These are phyloP conservation scores for Dissophora ornata DNA, from an alignment of 192 early-diverging fungal species.

Conservation along the genomic window DNA sequence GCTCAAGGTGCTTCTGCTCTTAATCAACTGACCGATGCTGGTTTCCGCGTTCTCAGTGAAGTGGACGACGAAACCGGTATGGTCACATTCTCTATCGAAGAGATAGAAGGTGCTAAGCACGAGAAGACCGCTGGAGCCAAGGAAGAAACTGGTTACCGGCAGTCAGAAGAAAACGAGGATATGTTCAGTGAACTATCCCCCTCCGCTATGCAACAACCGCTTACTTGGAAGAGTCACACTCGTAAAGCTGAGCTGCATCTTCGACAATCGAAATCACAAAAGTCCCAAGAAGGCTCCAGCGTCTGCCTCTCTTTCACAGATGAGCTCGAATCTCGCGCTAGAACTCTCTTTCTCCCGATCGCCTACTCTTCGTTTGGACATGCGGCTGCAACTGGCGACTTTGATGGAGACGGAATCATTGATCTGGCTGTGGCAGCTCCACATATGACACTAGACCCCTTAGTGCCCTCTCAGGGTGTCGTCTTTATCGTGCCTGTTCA, in stretches of 20 bases:
- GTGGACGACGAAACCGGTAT: constrained; percentile 16
- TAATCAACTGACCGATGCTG: constrained; percentile 12
- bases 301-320: constrained; percentile 30
- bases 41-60: background rate
- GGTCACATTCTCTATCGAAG: constrained; percentile 32
- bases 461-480: constrained; percentile 59
- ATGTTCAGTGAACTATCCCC: background rate
- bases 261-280: background rate
- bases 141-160: background rate
- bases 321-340: constrained; percentile 15
- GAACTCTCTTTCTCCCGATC: constrained; percentile 56
- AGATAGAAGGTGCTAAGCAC: too few relatives aligned
- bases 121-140: background rate
- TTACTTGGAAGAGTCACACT: background rate
- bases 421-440: constrained; percentile 77
- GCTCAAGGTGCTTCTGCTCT: constrained; percentile 12
- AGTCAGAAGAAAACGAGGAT: background rate
- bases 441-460: constrained; percentile 51
- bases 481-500: constrained; percentile 65
- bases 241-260: background rate
- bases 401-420: constrained; percentile 67
- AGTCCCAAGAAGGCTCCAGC: background rate
- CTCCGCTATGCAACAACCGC: background rate
- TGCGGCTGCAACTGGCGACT: constrained; percentile 73
- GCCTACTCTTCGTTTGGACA: constrained; percentile 77